Evolutionary conservation across 2,329 filamentous ascomycete species (phyloP), one percentile per base, ranked within the genome.

Genomic region (Blastomyces gilchristii): DNA sequence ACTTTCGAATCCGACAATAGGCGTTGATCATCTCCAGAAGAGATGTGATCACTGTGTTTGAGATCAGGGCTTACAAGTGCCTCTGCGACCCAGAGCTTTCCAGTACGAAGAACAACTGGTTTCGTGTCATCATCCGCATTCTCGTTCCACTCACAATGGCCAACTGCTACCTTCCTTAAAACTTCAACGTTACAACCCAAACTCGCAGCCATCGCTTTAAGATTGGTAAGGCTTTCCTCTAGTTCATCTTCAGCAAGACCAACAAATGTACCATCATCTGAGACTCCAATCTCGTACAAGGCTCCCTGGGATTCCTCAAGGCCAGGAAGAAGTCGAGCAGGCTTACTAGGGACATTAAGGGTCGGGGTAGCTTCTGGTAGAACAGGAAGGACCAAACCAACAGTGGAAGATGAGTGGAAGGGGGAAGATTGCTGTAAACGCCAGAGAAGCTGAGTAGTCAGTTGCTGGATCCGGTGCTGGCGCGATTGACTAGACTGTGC

Each of bases 401-500:
- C 86, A 4, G 87, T 87, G 31, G 89, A 89, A 8, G 89, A 89
- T 1, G 89, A 86, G 76, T 97, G 92, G 73, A 95, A 90, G 0
- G 91, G 90, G 9, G 90, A 96, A 1, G 93, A 97, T 73, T 99
- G 94, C 72, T 97, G 92, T 63, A 99, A 76, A 58, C 94, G 84
- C 94, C 94, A 99, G 7, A 99, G 79, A 31, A 99, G 81, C 74
- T 99, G 94, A 0, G 94, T 99, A 0, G 93, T 99, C 66, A 99
- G 78, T 70, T 97, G 91, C 71, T 96, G 88, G 18, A 97, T 81
- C 56, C 94, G 85, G 68, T 91, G 86, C 74, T 96, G 91, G 31
- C 91, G 86, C 37, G 86, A 87, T 70, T 92, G 87, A 56, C 78
- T 85, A 0, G 85, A 85, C 9, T 83, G 79, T 65, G 74, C 70